Base-by-base conservation (phyloP, 768 basidiomycete species). In the Sistotremastrum suecicum region DNA sequence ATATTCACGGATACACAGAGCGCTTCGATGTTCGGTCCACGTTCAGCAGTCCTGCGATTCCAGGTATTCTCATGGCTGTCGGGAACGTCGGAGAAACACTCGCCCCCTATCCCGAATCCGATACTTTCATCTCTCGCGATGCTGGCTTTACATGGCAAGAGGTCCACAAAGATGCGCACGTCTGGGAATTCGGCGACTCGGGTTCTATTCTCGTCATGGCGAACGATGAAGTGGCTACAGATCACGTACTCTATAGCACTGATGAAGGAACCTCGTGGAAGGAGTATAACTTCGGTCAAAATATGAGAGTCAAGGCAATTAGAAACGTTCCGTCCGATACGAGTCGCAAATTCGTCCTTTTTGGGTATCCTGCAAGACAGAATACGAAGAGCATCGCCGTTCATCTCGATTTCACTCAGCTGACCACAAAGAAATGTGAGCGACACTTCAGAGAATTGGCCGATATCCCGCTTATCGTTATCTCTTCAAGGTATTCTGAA, bases 131-230 rank as follows among this genome's bases (percentile, higher is more conserved):
- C 37, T 89, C 87, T 46, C 87, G 95, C 3, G 89, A 99, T 54
- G 95, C 79, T 2, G 95, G 95, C 6, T 95, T 95, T 64, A 90
- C 87, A 0, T 99, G 95, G 95, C 79, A 95, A 59, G 95, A 99
- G 64, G 83, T 99, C 0, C 91, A 91, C 68, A 99, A 99, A 60
- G 92, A 94, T 53, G 94, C 95, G 0, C 85, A 98, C 58, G 70
- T 97, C 36, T 99, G 89, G 90, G 91, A 92, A 59, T 98, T 94
- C 54, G 94, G 94, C 31, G 95, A 98, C 64, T 94, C 88, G 0
- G 95, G 95, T 4, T 91, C 92, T 1, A 71, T 99, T 47, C 71
- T 98, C 34, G 68, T 99, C 53, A 82, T 99, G 66, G 89, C 78
- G 39, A 97, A 98, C 61, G 95, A 99, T 60, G 94, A 98, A 59